Evolutionary conservation across 2,329 filamentous ascomycete species (phyloP).

Genomic region (Fusarium vanettenii): DNA sequence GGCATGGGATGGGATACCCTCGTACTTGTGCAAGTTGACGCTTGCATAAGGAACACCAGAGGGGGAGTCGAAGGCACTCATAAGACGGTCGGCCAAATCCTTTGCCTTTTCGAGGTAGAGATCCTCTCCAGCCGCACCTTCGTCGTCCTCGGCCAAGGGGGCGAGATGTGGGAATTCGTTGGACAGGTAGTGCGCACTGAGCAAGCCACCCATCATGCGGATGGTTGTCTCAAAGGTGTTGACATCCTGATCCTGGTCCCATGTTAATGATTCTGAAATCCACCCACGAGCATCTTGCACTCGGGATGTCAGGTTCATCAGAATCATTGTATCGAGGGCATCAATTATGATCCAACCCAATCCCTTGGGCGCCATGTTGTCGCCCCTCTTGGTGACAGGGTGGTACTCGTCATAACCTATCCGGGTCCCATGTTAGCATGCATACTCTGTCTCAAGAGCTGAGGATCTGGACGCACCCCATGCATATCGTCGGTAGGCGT

Average conservation of each 20-base stretch:
- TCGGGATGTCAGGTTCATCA: constrained; percentile 95
- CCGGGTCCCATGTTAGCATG: constrained; percentile 43
- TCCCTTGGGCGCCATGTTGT: constrained; percentile 87
- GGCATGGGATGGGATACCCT: constrained; percentile 83
- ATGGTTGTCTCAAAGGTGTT: constrained; percentile 99
- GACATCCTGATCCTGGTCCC: constrained; percentile 93
- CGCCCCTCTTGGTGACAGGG: constrained; percentile 81
- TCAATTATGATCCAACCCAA: constrained; percentile 99
- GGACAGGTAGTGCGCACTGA: constrained; percentile 96
- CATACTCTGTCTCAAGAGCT: background rate
- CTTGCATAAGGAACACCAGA: constrained; percentile 92
- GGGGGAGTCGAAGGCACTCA: constrained; percentile 87
- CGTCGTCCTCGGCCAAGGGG: constrained; percentile 76
- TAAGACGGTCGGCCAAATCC: constrained; percentile 87
- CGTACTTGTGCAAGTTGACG: constrained; percentile 82
- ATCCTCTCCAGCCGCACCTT: constrained; percentile 82
- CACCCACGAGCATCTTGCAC: constrained; percentile 88
- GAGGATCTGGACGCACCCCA: constrained; percentile 76
- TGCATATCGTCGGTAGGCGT: constrained; percentile 89
- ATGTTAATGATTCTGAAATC: constrained; percentile 83
- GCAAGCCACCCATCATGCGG: constrained; percentile 91
- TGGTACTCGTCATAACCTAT: constrained; percentile 86
- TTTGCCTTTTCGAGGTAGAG: constrained; percentile 96
- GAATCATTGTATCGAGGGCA: constrained; percentile 93
- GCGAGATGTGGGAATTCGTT: constrained; percentile 84